phyloP scores from a whole-genome alignment of 2,329 filamentous ascomycete genomes.

The Trichophyton mentagrophytes region DNA sequence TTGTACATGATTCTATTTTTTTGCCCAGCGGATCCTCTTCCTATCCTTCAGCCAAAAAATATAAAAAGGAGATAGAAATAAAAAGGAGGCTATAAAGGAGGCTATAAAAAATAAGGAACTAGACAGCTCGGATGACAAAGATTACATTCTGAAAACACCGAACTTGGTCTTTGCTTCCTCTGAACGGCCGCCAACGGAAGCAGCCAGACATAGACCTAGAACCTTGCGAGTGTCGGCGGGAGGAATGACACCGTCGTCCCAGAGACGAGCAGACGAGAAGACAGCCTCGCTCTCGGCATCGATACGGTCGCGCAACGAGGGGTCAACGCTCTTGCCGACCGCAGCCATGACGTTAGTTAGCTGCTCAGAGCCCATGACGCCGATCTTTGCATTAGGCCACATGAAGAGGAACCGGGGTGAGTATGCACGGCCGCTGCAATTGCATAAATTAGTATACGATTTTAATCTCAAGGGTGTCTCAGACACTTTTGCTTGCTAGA shows the following conservation, averaged over 20 bases:
- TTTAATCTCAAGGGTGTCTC: neutral
- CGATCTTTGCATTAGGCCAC: constrained; percentile 94
- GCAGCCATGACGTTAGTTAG: constrained; percentile 87
- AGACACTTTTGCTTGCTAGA: neutral
- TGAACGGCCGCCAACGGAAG: constrained; percentile 50
- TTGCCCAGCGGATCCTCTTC: neutral
- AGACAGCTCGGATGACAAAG: neutral
- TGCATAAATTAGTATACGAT: constrained; percentile 5
- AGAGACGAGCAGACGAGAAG: constrained; percentile 77
- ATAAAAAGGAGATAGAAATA: neutral
- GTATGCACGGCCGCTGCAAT: constrained; percentile 65
- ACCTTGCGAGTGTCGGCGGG: constrained; percentile 63
- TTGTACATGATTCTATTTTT: constrained; percentile 2
- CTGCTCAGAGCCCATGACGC: constrained; percentile 93
- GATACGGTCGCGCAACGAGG: constrained; percentile 68
- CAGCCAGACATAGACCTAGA: constrained; percentile 58
- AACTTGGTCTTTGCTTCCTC: constrained; percentile 53
- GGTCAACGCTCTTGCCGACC: constrained; percentile 72
- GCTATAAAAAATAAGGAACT: neutral
- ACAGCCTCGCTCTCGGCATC: constrained; percentile 80
- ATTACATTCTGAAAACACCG: constrained; percentile 71
- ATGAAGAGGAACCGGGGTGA: constrained; percentile 85
- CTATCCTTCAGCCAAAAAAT: neutral
- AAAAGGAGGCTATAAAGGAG: neutral
- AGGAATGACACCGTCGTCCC: constrained; percentile 77